Evolutionary conservation across 2,329 filamentous ascomycete genomes (phyloP), one percentile per base, ranked within the genome.

Genomic region (Penicillium decumbens): DNA sequence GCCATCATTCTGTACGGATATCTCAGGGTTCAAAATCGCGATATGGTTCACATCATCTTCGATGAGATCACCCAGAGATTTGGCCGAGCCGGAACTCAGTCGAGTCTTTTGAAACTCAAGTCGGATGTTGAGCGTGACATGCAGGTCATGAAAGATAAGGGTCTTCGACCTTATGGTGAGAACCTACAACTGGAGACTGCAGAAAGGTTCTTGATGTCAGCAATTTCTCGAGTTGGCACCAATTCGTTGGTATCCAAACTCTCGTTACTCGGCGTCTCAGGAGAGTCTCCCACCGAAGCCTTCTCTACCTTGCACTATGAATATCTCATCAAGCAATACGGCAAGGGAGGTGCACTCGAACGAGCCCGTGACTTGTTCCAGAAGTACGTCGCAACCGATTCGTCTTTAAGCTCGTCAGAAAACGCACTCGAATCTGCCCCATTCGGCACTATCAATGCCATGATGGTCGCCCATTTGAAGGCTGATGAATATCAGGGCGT

Each of bases 381-480:
- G 27, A 64, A 80, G 42, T 87, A 81, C 59, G 68, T 58, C 10
- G 41, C 56, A 40, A 37, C 37, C 45, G 47, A 49, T 44, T 53
- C 41, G 39, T 15, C 55, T 43, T 23, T 47, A 6, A 25, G 25
- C n/a, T 13, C 54, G 37, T 12, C 43, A 8, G 53, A 49, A 15
- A 48, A 62, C 41, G 45, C 49, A 8, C 43, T 54, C 15, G 63
- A 71, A 8, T 53, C 67, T 1, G 70, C 80, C 13, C 80, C 84
- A 0, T 68, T 82, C 2, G 66, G 72, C 13, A 70, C 91, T 47
- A 70, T 88, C 20, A 76, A 77, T 43, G 78, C 84, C 7, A 69
- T 92, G 50, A 91, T 95, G 85, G 72, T 77, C 20, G 77, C 82
- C 0, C 79, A 87, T 61, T 72, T 82, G 38, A 72, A 76, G 44